Evolutionary conservation across 306 rosid species (phyloP).

Genomic region (Betula pendula): DNA sequence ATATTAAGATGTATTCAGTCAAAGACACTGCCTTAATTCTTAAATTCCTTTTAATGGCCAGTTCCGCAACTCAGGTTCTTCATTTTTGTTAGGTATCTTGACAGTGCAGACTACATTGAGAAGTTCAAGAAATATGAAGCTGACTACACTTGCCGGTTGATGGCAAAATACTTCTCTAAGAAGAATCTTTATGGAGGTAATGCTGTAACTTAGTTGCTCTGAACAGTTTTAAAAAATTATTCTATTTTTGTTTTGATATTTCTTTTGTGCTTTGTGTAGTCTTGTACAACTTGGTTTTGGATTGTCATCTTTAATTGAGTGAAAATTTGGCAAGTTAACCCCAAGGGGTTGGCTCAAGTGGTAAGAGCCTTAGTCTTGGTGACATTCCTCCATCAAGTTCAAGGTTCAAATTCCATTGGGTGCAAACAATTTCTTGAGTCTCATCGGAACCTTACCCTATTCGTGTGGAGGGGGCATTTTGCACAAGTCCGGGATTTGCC

Average conservation of each 20-base stretch:
- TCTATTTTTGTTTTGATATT: background rate
- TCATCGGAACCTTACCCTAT: too few species aligned
- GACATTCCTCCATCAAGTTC: too few species aligned
- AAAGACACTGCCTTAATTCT: background rate
- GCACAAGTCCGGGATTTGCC: too few species aligned
- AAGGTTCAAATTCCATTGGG: too few species aligned
- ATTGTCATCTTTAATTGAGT: background rate
- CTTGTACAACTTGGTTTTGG: background rate
- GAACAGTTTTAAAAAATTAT: background rate
- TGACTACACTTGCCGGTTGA: slow-evolving; percentile 46
- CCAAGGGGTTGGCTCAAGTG: too few species aligned
- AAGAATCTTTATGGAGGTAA: slow-evolving; percentile 54
- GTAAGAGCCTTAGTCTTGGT: too few species aligned
- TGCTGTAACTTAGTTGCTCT: background rate
- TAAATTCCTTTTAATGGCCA: background rate
- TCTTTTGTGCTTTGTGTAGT: background rate
- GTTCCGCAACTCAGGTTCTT: slow-evolving; percentile 1
- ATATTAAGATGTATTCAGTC: background rate
- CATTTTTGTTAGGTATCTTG: slow-evolving; percentile 34
- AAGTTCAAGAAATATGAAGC: slow-evolving; percentile 55
- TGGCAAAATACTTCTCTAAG: slow-evolving; percentile 53
- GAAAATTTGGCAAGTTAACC: background rate
- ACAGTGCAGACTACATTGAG: slow-evolving; percentile 29
- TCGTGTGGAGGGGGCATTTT: too few species aligned
- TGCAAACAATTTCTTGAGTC: too few species aligned